Base-by-base conservation (phyloP, 2,329 filamentous ascomycete genomes). In the Penicillium digitatum region DNA sequence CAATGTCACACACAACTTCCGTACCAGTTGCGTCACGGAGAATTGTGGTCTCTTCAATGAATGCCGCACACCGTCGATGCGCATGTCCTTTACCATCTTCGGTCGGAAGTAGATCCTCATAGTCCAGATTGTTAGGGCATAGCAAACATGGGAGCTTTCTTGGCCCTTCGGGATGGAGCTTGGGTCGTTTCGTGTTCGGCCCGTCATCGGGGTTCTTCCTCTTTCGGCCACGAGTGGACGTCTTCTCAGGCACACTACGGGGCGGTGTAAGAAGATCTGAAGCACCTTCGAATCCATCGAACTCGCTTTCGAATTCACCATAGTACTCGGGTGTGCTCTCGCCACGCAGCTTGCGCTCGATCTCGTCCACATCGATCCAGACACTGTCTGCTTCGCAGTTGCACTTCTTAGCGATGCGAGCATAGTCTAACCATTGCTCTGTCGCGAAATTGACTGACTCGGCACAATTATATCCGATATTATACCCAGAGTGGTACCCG, bases 401-500 rank as follows among this genome's bases (percentile, higher is more conserved):
- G 74, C 94, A 99, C 72, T 94, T 95, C 75, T 96, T 96, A 16
- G 94, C 94, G 63, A 96, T 91, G 66, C 91, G 90, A 22, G 92
- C 94, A 79, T 94, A 96, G 48, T 95, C 88, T 43, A 99, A 77
- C 94, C 94, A 99, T 29, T 90, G 88, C 63, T 96, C 92, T 9
- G 95, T 86, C 5, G 93, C 94, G 72, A 99, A 99, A 71, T 99
- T 99, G 76, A 99, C 94, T 8, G 94, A 96, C 71, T 99, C 94
- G 27, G 94, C 94, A 74, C 94, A 99, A 71, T 99, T 99, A 78
- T 99, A 99, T 16, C 95, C 94, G 35, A 99, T 79, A 66, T 99
- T 99, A 73, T 95, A 99, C 5, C 94, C 94, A 5, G 94, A 99
- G 70, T 99, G 94, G 71, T 99, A 99, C 22, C 94, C 94, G 67